Evolutionary conservation across 345 rosid genomes (phyloP).

Genomic region (Eucalyptus caleyi): DNA sequence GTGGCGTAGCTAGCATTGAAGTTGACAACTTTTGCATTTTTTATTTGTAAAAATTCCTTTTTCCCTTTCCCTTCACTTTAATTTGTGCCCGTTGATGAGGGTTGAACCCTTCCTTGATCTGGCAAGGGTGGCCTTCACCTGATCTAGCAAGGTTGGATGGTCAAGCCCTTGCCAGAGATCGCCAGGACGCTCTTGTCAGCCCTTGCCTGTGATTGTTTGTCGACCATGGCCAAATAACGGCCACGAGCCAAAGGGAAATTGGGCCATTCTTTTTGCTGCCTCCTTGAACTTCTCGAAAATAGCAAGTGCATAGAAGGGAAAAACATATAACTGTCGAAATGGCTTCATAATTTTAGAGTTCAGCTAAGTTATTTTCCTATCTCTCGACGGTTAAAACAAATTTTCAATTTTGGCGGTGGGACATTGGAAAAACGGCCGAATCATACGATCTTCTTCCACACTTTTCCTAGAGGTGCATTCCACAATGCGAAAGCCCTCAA

Average conservation of each 20-base stretch:
- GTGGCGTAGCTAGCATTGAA: no score
- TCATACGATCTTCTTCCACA: background rate
- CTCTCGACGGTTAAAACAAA: background rate
- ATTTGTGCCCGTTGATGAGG: rapidly evolving
- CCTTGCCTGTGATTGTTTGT: no score
- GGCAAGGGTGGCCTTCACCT: no score
- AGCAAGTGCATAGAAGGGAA: background rate
- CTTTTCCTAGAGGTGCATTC: background rate
- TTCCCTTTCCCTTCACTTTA: no score
- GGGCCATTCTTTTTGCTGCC: background rate
- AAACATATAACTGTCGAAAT: background rate
- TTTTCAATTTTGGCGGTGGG: background rate
- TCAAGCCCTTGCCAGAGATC: no score
- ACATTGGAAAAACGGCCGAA: background rate
- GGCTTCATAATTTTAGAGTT: background rate
- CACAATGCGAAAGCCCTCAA: background rate
- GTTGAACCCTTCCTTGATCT: no score
- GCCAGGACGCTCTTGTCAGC: rapidly evolving
- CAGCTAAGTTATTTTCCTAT: background rate
- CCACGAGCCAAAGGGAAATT: no score
- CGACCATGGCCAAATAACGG: no score
- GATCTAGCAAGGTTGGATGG: no score
- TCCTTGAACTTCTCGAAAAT: background rate
- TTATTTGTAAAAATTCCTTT: no score
- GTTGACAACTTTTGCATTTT: no score